These are phyloP conservation scores for Artemisia annua DNA, from an alignment of 129 eudicot species.

Conservation along the genomic window DNA sequence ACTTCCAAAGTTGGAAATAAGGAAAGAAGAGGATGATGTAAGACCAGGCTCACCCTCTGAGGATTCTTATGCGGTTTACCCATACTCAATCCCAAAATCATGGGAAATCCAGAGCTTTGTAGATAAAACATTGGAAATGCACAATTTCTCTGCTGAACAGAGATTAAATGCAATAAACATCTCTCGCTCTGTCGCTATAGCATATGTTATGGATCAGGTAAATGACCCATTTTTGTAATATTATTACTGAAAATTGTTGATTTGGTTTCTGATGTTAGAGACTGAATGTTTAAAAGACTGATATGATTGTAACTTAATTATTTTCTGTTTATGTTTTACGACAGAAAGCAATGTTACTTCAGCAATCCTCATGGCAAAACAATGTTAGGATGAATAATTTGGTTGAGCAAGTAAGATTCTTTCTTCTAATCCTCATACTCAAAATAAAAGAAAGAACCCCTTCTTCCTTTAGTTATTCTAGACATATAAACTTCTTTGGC, in stretches of 20 bases:
- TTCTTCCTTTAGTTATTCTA: neutral
- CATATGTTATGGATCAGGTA: conserved; percentile 99
- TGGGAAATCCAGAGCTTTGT: conserved; percentile 49
- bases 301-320: neutral
- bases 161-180: conserved; percentile 75
- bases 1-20: conserved; percentile 57
- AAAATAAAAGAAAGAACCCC: neutral
- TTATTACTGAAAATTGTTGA: neutral
- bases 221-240: conserved; percentile 12
- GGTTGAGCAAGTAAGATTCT: conserved; percentile 89
- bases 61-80: conserved; percentile 56
- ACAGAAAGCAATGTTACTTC: conserved; percentile 93
- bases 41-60: conserved; percentile 44
- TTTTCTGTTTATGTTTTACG: conserved; percentile 20
- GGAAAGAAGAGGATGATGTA: conserved; percentile 40
- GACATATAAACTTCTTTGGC: conserved; percentile 11
- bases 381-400: conserved; percentile 84
- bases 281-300: neutral
- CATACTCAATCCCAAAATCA: conserved; percentile 48
- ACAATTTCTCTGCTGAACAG: conserved; percentile 70
- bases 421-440: neutral
- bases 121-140: conserved; percentile 49
- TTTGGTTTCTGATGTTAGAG: neutral
- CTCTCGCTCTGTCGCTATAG: conserved; percentile 90
- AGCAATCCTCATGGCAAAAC: conserved; percentile 98